Base-by-base conservation (phyloP, 345 rosid genomes). In the Gossypium sturtianum region DNA sequence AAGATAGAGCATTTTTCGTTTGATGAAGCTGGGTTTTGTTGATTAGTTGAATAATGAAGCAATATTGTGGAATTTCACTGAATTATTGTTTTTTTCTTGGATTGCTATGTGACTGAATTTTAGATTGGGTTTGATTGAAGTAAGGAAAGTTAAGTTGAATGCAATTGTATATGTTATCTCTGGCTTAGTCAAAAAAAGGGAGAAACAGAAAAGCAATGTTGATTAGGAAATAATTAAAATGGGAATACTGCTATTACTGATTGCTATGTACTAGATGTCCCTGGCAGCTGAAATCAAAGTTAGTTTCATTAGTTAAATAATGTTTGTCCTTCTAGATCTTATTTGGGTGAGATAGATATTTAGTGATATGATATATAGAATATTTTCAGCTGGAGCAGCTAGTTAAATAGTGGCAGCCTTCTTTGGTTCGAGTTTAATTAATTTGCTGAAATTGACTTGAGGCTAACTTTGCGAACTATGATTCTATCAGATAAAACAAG, bases 11-110 rank as follows among this genome's bases (percentile, higher is more conserved):
- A 23, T 72, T 43, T 72, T 43, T 22, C 3, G 43, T 60, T 58
- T 58, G 52, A 59, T 44, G 75, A 45, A 72, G 59, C 51, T 69
- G 25, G 47, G 41, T 70, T 52, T 52, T 70, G 73, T 29, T 51
- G 17, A 43, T 43, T 43, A 65, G 9, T 65, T 16, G 15, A 43
- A 65, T 22, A 43, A 65, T 65, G 27, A 43, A 65, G 73, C 57
- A 29, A 52, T 52, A 52, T 20, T 12, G 25, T 43, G 70, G 52
- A 66, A 19, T 20, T 43, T 48, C 38, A 34, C 41, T 34, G 41
- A 34, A 34, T 34, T 34, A 34, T 34, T 5, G 1, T 34, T 34
- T 34, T 34, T 34, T 34, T 34, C 41, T 34, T 34, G 41, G 41
- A 34, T 5, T 34, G 1, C 41, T 22, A 1, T n/a, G 49, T n/a